Conservation (phyloP, 2,329 filamentous ascomycete species). For the Aureobasidium sp. region DNA sequence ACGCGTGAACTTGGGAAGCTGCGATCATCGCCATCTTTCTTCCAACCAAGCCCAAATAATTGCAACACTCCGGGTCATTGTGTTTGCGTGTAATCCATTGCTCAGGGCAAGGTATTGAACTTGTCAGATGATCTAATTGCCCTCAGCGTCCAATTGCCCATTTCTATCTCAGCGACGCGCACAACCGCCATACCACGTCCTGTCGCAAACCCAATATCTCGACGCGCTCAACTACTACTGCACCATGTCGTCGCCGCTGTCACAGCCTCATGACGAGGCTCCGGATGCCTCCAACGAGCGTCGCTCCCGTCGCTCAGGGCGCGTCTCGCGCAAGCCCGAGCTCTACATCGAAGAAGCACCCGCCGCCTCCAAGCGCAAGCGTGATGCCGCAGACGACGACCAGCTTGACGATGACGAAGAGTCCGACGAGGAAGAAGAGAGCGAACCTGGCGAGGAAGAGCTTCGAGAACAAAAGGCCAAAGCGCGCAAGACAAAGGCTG, state of each 20-base stretch:
- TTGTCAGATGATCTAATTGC: neutral
- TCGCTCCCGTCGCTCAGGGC: conserved; percentile 16
- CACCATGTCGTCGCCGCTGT: conserved; percentile 2
- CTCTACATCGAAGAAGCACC: conserved; percentile 12
- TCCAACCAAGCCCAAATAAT: neutral
- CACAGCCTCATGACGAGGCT: conserved; percentile 1
- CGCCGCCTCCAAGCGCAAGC: conserved; percentile 39
- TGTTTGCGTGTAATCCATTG: neutral
- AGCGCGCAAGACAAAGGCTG: conserved; percentile 23
- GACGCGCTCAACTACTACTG: neutral
- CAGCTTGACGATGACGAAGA: conserved; percentile 26
- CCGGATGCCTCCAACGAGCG: conserved; percentile 9
- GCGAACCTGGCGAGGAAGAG: conserved; percentile 42
- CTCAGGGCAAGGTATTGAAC: neutral
- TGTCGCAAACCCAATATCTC: conserved; percentile 7
- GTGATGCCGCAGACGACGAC: conserved; percentile 28
- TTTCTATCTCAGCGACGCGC: neutral
- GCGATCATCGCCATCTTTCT: conserved; percentile 6
- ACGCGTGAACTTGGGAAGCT: neutral
- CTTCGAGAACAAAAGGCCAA: conserved; percentile 31
- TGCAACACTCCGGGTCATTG: neutral
- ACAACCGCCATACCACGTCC: neutral
- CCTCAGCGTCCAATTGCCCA: neutral
- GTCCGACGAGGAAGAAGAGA: conserved; percentile 29
- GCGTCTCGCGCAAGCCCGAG: conserved; percentile 17